Evolutionary conservation across 495 filamentous ascomycete genomes (phyloP).

Genomic region (Aspergillus sparsus): DNA sequence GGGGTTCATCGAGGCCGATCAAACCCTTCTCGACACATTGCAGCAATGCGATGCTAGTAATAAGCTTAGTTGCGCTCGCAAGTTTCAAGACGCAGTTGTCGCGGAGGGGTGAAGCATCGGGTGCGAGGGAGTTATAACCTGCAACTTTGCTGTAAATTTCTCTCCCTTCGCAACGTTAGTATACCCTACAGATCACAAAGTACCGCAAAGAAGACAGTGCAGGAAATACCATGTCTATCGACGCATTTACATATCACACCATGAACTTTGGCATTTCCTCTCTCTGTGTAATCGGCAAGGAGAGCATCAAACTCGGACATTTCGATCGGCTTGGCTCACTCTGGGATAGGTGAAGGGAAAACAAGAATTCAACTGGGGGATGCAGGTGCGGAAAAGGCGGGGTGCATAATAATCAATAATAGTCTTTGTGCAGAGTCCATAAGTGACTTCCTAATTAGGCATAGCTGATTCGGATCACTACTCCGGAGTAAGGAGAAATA

Average conservation of each 20-base stretch:
- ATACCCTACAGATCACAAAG: not conserved
- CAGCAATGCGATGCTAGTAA: conserved; percentile 28
- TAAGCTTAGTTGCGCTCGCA: conserved; percentile 25
- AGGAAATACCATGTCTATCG: conserved; percentile 1
- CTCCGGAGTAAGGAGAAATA: too few species aligned
- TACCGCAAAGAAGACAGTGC: not conserved
- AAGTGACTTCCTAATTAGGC: too few species aligned
- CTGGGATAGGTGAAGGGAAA: not conserved
- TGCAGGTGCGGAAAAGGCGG: too few species aligned
- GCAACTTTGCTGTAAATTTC: conserved; percentile 18
- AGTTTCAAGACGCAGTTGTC: conserved; percentile 29
- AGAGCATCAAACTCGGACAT: conserved; percentile 17
- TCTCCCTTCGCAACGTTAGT: conserved; percentile 4
- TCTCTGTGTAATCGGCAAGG: conserved; percentile 12
- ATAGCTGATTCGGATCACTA: too few species aligned
- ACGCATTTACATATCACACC: conserved; percentile 16
- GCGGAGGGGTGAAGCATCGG: conserved; percentile 5
- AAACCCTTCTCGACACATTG: conserved; percentile 52
- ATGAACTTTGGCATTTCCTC: conserved; percentile 11
- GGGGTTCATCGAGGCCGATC: conserved; percentile 42
- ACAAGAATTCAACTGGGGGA: too few species aligned
- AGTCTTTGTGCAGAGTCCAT: too few species aligned
- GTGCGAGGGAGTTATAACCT: conserved; percentile 4
- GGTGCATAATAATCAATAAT: too few species aligned
- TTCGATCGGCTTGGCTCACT: not conserved